phyloP scores from a whole-genome alignment of 1,139 yeast genomes.

The Zygosaccharomyces pseudobailii region DNA sequence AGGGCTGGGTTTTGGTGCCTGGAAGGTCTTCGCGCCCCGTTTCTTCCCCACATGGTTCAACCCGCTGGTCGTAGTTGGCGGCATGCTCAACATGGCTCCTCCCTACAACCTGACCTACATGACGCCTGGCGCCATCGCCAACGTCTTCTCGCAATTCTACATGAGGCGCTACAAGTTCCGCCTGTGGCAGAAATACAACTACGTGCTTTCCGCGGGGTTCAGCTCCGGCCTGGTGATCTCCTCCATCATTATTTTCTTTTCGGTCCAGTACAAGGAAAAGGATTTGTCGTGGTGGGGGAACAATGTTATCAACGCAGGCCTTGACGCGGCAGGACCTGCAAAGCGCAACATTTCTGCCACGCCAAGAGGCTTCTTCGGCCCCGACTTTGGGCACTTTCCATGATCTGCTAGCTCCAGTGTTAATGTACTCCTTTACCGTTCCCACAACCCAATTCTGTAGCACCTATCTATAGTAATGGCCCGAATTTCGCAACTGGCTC shows the following conservation, averaged over 20 bases:
- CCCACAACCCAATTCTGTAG: no score
- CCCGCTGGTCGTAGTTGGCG: conserved; percentile 47
- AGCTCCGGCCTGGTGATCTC: conserved; percentile 58
- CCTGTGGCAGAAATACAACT: conserved; percentile 67
- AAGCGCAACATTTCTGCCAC: conserved; percentile 29
- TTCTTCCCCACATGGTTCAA: conserved; percentile 38
- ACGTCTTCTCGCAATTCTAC: conserved; percentile 49
- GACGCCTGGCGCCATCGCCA: conserved; percentile 47
- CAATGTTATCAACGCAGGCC: conserved; percentile 40
- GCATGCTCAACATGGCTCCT: conserved; percentile 42
- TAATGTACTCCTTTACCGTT: no score
- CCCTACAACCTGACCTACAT: conserved; percentile 55
- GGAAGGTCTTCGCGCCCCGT: conserved; percentile 38
- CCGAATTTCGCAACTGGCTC: no score
- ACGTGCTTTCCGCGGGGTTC: conserved; percentile 53
- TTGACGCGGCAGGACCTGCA: conserved; percentile 37
- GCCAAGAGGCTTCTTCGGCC: conserved; percentile 46
- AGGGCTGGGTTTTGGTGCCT: conserved; percentile 41
- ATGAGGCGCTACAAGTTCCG: conserved; percentile 45
- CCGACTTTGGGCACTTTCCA: conserved; percentile 40
- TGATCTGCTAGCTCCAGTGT: conserved; percentile 4
- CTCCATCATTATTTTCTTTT: conserved; percentile 51
- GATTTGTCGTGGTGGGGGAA: conserved; percentile 59
- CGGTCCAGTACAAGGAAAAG: conserved; percentile 44
- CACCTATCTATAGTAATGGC: no score